Conservation (phyloP, 1,139 yeast species). For the Candida tropicalis region DNA sequence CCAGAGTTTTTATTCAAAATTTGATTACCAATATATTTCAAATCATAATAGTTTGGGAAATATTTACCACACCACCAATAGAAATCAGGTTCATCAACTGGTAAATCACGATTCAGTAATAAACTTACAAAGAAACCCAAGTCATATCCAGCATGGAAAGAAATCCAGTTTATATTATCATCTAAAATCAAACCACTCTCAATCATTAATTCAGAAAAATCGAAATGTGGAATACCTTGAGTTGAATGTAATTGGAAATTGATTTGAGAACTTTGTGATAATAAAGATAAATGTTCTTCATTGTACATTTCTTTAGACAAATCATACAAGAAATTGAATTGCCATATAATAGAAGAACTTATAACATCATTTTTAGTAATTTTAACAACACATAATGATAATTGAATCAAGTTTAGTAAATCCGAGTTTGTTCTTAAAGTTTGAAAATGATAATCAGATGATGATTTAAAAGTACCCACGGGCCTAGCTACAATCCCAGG, state of each 20-base stretch:
- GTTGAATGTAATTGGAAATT: slow-evolving; percentile 76
- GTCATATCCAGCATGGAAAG: slow-evolving; percentile 95
- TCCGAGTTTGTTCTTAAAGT: slow-evolving; percentile 92
- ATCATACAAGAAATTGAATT: slow-evolving; percentile 87
- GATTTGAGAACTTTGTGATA: slow-evolving; percentile 77
- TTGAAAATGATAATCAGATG: slow-evolving; percentile 93
- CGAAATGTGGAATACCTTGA: slow-evolving; percentile 77
- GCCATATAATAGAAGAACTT: slow-evolving; percentile 81
- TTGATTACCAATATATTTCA: slow-evolving; percentile 73
- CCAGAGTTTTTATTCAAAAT: slow-evolving; percentile 30
- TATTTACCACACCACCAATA: slow-evolving; percentile 69
- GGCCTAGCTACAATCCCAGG: slow-evolving; percentile 98
- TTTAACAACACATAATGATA: slow-evolving; percentile 85
- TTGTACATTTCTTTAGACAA: slow-evolving; percentile 78
- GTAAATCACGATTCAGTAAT: slow-evolving; percentile 75
- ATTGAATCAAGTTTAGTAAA: slow-evolving; percentile 79
- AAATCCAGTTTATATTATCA: slow-evolving; percentile 78
- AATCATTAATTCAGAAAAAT: slow-evolving; percentile 81
- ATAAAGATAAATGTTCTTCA: slow-evolving; percentile 71
- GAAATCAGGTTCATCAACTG: slow-evolving; percentile 80
- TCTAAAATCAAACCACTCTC: slow-evolving; percentile 85
- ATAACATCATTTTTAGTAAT: slow-evolving; percentile 62
- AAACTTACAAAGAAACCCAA: slow-evolving; percentile 85
- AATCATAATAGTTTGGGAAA: slow-evolving; percentile 84
- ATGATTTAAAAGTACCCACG: slow-evolving; percentile 89